These are phyloP conservation scores for Xylaria flabelliformis DNA, from an alignment of 495 filamentous ascomycete genomes.

Conservation along the genomic window DNA sequence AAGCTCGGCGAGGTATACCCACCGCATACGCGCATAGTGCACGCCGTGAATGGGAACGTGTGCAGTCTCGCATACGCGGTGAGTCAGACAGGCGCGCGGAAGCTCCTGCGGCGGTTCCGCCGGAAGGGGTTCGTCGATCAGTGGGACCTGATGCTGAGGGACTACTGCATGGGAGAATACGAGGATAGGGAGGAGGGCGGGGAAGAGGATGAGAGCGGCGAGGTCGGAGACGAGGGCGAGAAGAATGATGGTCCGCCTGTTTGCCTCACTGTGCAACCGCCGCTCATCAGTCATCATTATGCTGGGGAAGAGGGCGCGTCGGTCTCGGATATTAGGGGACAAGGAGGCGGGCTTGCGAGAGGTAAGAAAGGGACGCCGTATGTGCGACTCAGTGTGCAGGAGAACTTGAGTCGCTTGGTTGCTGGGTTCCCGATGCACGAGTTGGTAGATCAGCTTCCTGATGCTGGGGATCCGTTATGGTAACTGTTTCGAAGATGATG, in stretches of 20 bases:
- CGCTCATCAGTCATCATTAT: slow-evolving; percentile 55
- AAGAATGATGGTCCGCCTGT: slow-evolving; percentile 27
- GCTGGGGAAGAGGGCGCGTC: slow-evolving; percentile 37
- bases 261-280: slow-evolving; percentile 55
- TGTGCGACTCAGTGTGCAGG: slow-evolving; percentile 50
- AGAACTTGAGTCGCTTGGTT: slow-evolving; percentile 49
- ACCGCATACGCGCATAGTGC: slow-evolving; percentile 52
- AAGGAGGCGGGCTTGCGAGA: slow-evolving; percentile 52
- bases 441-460: slow-evolving; percentile 52
- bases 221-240: not conserved
- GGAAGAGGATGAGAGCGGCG: not conserved
- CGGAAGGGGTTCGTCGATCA: slow-evolving; percentile 42
- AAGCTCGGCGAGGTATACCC: slow-evolving; percentile 45
- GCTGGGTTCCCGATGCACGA: slow-evolving; percentile 32
- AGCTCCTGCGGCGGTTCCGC: slow-evolving; percentile 47
- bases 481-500: not conserved
- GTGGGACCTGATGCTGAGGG: slow-evolving; percentile 54
- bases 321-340: slow-evolving; percentile 50
- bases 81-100: slow-evolving; percentile 50
- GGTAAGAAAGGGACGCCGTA: slow-evolving; percentile 50
- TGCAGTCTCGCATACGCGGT: slow-evolving; percentile 59
- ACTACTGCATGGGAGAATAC: slow-evolving; percentile 50
- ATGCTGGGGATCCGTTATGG: slow-evolving; percentile 38
- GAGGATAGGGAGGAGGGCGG: not conserved
- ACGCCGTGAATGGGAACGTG: slow-evolving; percentile 46